Evolutionary conservation across 352 stramenopile genomes (phyloP).

Genomic region (Globisporangium viniferum): DNA sequence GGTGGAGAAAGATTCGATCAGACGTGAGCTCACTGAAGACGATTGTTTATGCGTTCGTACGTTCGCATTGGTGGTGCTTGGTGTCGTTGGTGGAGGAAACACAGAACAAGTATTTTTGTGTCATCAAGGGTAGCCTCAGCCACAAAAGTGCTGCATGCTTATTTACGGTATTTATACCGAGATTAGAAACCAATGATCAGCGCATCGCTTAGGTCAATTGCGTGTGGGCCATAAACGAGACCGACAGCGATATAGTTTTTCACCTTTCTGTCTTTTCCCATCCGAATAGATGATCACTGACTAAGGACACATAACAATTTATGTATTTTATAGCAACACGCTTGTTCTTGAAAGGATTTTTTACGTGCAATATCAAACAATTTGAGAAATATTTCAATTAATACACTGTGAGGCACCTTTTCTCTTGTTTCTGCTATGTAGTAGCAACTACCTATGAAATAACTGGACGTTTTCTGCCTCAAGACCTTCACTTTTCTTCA

Average conservation of each 20-base stretch:
- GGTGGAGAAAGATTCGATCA: no score
- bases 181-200: not conserved
- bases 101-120: not conserved
- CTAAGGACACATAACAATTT: no score
- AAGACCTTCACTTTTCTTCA: not conserved
- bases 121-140: not conserved
- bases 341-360: no score
- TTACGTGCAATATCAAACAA: no score
- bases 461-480: no score
- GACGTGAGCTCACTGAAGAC: no score
- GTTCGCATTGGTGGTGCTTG: not conserved
- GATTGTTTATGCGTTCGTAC: not conserved
- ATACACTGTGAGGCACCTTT: no score
- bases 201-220: not conserved
- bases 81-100: not conserved
- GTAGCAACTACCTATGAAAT: no score
- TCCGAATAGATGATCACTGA: not conserved
- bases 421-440: no score
- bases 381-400: no score
- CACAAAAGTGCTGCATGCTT: not conserved
- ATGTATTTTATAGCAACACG: no score
- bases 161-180: not conserved
- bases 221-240: not conserved
- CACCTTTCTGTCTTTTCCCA: not conserved
- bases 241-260: not conserved